Evolutionary conservation across 805 yeast species (phyloP), one percentile per base, ranked within the genome.

Genomic region (Wickerhamomyces bovis): DNA sequence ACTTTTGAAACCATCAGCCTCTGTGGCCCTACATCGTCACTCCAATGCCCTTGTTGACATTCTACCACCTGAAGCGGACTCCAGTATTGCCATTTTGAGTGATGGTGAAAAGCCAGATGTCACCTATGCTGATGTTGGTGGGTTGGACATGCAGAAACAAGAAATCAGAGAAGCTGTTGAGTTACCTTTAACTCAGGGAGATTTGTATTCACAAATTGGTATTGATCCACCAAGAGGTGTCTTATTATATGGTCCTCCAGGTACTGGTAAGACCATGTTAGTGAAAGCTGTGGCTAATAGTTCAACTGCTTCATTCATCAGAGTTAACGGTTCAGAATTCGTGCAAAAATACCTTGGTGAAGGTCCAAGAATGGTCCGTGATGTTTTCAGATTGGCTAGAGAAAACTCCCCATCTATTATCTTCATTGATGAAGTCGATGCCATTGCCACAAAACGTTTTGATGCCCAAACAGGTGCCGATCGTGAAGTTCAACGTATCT

Each of bases 391-490:
- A 63, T 77, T 94, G 53, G 99, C 99, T 8, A 80, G 98, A 63
- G 99, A 94, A 65, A 94, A 94, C 69, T 82, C 97, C 0, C 99
- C 99, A 7, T 81, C 97, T 10, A 94, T 94, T 62, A 94, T 94
- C 51, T 94, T 94, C 69, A 94, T 94, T 57, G 99, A 94, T 73
- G 99, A 94, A 73, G 90, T 94, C 60, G 99, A 94, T 70, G 97
- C 99, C 30, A 94, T 94, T 67, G 99, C 99, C 46, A 94, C 99
- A 38, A 94, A 94, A 69, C 87, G 99, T 71, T 94, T 94, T 61
- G 99, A 94, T 70, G 99, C 99, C 21, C 99, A 94, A 73, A 94
- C 99, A 4, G 99, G 99, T 65, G 98, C 99, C 31, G 99, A 94
- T 71, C 83, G 99, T 70, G 99, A 94, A 72, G 99, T 94, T 46